Conservation (phyloP, 805 yeast species). For the Myxozyma vanderwaltii region DNA sequence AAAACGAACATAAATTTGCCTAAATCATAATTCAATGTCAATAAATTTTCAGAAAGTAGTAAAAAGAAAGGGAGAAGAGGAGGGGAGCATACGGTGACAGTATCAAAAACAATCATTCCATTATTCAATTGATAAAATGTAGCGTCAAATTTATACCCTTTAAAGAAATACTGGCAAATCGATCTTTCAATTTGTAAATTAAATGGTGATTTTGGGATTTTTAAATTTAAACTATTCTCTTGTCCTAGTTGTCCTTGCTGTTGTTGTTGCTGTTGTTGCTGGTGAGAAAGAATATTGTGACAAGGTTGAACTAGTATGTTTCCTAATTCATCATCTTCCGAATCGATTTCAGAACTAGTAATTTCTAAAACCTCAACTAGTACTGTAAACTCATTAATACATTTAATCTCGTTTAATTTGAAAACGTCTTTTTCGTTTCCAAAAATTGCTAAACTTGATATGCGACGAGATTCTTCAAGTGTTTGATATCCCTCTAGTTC, state of each 20-base stretch:
- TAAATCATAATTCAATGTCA: background rate
- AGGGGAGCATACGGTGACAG: background rate
- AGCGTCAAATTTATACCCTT: background rate
- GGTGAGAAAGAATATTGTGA: background rate
- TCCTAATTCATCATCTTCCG: background rate
- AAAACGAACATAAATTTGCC: background rate
- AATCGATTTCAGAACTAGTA: background rate
- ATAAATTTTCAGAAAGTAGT: background rate
- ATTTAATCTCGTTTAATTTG: background rate
- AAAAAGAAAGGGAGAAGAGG: background rate
- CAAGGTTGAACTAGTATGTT: background rate
- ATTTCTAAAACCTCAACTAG: background rate
- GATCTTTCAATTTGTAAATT: background rate
- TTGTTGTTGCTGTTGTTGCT: no score
- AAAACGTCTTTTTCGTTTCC: background rate
- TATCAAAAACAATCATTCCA: background rate
- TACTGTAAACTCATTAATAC: background rate
- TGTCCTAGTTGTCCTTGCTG: no score
- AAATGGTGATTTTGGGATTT: background rate
- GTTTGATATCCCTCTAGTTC: background rate
- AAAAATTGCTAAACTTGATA: background rate
- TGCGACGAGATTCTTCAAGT: background rate
- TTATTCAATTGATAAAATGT: background rate
- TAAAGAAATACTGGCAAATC: background rate
- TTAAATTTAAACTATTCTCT: no score